These are phyloP conservation scores for Beauveria bassiana DNA, from an alignment of 2,329 filamentous ascomycete species.

Conservation along the genomic window DNA sequence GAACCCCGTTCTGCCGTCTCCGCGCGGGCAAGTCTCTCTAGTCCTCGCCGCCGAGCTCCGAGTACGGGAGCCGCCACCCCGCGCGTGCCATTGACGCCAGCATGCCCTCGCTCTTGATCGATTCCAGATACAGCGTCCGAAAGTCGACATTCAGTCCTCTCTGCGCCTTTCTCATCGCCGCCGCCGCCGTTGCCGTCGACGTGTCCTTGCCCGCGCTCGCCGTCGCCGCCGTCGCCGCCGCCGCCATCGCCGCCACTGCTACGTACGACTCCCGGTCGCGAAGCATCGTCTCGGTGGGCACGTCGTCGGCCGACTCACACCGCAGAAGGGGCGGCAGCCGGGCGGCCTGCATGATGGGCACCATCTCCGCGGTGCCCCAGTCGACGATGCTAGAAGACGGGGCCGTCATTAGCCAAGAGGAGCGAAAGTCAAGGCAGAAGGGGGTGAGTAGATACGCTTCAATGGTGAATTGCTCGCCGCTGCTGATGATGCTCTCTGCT, in stretches of 20 bases:
- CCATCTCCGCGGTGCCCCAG: slow-evolving; percentile 1
- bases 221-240: neutral
- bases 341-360: neutral
- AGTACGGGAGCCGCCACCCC: neutral
- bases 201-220: neutral
- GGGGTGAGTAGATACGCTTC: neutral
- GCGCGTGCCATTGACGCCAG: neutral
- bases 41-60: neutral
- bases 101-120: neutral
- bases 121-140: neutral
- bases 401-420: neutral
- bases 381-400: neutral
- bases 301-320: neutral
- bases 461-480: neutral
- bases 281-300: neutral
- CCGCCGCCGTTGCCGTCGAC: neutral
- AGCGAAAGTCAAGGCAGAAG: neutral
- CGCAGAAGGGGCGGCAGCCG: neutral
- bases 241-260: neutral
- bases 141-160: neutral
- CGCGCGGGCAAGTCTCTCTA: neutral
- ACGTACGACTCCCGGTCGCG: neutral
- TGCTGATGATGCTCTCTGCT: neutral
- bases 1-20: too few relatives aligned
- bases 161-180: neutral